Percentiles rank a stretch among this genome's conserved stretches.
These are phyloP conservation scores for Middelhovenomyces tepae DNA, from an alignment of 805 yeast species.

Conservation along the genomic window DNA sequence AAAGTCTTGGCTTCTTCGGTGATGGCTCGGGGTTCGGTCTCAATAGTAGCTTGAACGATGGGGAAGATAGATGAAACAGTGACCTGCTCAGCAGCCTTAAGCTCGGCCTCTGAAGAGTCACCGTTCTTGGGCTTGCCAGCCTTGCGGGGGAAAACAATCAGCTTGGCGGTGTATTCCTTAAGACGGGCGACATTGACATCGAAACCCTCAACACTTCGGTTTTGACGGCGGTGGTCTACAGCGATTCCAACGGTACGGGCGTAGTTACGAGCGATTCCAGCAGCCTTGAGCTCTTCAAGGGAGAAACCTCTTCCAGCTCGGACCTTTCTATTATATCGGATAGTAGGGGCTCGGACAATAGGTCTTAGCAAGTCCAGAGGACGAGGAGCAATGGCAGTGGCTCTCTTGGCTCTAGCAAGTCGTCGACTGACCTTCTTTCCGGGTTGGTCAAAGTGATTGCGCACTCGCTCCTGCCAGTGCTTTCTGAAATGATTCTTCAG, in stretches of 20 bases:
- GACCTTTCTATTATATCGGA: slow-evolving; percentile 98
- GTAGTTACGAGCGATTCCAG: slow-evolving; percentile 84
- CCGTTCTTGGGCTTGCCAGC: slow-evolving; percentile 50
- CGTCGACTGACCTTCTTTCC: slow-evolving; percentile 98
- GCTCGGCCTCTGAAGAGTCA: slow-evolving; percentile 52
- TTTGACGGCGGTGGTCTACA: slow-evolving; percentile 99
- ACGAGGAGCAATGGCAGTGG: slow-evolving; percentile 94
- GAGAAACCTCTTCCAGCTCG: slow-evolving; percentile 99
- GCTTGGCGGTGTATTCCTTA: slow-evolving; percentile 90
- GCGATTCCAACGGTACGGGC: slow-evolving; percentile 99
- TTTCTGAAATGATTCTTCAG: slow-evolving; percentile 99
- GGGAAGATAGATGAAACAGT: slow-evolving; percentile 78
- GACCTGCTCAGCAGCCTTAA: slow-evolving; percentile 57
- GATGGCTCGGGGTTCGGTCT: slow-evolving; percentile 82
- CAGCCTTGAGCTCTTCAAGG: slow-evolving; percentile 96
- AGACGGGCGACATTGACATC: slow-evolving; percentile 94
- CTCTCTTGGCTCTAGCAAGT: slow-evolving; percentile 85
- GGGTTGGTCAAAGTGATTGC: slow-evolving; percentile 99
- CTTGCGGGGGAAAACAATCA: slow-evolving; percentile 93
- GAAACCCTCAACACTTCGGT: slow-evolving; percentile 93
- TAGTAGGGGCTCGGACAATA: slow-evolving; percentile 96
- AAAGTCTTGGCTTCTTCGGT: slow-evolving; percentile 52
- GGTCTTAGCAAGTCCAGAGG: slow-evolving; percentile 97
- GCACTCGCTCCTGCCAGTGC: slow-evolving; percentile 99
- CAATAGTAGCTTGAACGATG: slow-evolving; percentile 68